A percentile compares a stretch with the other conserved stretches of the same genome.
Evolutionary conservation across 176 grass and related monocot species (phyloP).

Genomic region (Sorghum bicolor): DNA sequence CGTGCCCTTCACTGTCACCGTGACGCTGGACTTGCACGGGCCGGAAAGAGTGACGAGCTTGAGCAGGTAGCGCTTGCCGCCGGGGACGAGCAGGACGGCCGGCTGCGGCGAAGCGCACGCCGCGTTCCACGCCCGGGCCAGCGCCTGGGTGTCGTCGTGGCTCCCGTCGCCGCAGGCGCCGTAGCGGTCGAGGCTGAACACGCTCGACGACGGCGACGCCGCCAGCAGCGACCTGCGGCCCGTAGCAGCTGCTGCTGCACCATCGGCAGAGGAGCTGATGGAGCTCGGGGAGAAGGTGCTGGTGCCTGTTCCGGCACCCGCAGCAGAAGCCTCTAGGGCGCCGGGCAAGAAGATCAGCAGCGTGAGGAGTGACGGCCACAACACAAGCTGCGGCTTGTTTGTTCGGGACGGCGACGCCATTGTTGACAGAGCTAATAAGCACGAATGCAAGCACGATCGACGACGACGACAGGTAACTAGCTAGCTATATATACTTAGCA

Average conservation of each 20-base stretch:
- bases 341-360: background rate
- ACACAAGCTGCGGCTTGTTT: background rate
- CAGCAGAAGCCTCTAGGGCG: background rate
- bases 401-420: background rate
- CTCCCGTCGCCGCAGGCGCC: conserved; percentile 56
- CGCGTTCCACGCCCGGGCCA: conserved; percentile 42
- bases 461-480: no score
- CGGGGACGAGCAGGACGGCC: conserved; percentile 54
- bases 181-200: conserved; percentile 49
- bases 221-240: background rate
- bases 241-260: background rate
- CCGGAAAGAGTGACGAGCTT: conserved; percentile 53
- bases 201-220: conserved; percentile 27
- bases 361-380: background rate
- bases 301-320: background rate
- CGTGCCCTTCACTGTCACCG: conserved; percentile 43
- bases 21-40: conserved; percentile 56
- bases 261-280: background rate
- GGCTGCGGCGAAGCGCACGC: conserved; percentile 53
- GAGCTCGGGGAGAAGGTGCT: background rate
- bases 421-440: background rate
- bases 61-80: conserved; percentile 54
- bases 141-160: conserved; percentile 56
- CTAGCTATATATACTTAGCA: background rate
- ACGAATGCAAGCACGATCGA: background rate